These are phyloP conservation scores for Omphalotus guepiniiformis DNA, from an alignment of 768 basidiomycete genomes.

Conservation along the genomic window DNA sequence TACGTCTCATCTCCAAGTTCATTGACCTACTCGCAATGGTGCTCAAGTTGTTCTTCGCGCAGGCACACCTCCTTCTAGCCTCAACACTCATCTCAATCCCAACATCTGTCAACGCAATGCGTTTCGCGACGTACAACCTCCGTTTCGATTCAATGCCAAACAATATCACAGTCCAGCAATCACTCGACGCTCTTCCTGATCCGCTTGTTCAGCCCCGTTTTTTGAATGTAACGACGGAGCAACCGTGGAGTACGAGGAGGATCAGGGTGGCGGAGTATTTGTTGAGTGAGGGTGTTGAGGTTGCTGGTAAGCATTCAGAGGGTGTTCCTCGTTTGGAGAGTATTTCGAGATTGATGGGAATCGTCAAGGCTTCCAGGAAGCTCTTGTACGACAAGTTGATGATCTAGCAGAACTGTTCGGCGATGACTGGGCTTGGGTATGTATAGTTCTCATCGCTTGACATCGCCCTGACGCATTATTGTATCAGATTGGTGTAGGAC, in stretches of 20 bases:
- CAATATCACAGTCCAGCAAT: slow-evolving; percentile 42
- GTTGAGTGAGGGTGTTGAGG: slow-evolving; percentile 31
- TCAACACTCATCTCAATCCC: no score
- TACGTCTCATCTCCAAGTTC: no score
- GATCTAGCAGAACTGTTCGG: slow-evolving; percentile 56
- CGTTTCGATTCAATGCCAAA: slow-evolving; percentile 53
- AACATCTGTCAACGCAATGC: slow-evolving; percentile 22
- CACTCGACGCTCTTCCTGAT: slow-evolving; percentile 38
- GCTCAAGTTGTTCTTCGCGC: no score
- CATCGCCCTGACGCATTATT: not conserved
- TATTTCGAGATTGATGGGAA: not conserved
- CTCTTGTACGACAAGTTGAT: slow-evolving; percentile 49
- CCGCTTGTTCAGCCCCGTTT: slow-evolving; percentile 34
- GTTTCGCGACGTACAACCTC: slow-evolving; percentile 47
- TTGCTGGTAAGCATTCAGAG: slow-evolving; percentile 30
- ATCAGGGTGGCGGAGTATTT: slow-evolving; percentile 45
- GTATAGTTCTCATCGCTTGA: slow-evolving; percentile 9
- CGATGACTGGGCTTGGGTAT: slow-evolving; percentile 47
- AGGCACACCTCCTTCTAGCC: no score
- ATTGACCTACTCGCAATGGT: no score
- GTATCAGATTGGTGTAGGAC: slow-evolving; percentile 51
- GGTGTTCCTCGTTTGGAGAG: not conserved
- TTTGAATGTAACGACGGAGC: slow-evolving; percentile 32
- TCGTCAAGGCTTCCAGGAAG: slow-evolving; percentile 48
- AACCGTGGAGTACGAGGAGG: slow-evolving; percentile 51